Evolutionary conservation across 2,329 filamentous ascomycete species (phyloP).

Genomic region (Eutypa lata): DNA sequence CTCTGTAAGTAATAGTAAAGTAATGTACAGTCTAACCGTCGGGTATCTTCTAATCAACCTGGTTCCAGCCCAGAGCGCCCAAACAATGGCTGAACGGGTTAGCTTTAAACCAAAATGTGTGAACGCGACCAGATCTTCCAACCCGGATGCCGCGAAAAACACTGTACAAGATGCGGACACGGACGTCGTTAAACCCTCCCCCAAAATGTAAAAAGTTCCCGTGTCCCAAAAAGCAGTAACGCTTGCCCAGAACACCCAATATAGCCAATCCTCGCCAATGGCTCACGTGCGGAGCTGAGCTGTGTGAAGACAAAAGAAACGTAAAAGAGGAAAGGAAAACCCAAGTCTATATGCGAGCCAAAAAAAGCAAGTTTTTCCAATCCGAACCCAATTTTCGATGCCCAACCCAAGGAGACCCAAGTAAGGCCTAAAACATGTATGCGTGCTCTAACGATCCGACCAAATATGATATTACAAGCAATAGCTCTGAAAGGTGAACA

Average conservation of each 20-base stretch:
- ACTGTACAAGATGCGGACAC: conserved; percentile 8
- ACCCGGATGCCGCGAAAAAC: conserved; percentile 22
- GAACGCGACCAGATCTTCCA: conserved; percentile 9
- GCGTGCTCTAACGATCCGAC: conserved; percentile 7
- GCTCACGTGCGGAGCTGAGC: conserved; percentile 14
- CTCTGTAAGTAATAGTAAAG: conserved; percentile 15
- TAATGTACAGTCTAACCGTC: conserved; percentile 34
- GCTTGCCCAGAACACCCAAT: conserved; percentile 4
- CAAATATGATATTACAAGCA: conserved; percentile 1
- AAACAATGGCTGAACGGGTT: conserved; percentile 24
- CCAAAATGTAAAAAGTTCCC: not conserved
- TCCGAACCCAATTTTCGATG: conserved; percentile 27
- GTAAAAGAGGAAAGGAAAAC: conserved; percentile 12
- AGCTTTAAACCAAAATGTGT: conserved; percentile 18
- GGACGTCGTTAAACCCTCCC: no score
- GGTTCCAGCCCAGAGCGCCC: conserved; percentile 31
- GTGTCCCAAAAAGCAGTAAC: not conserved
- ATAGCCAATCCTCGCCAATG: conserved; percentile 20
- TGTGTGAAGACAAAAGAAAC: conserved; percentile 20
- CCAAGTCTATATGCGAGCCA: conserved; percentile 32
- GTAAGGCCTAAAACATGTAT: conserved; percentile 10
- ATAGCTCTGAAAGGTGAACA: conserved; percentile 2
- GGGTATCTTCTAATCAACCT: conserved; percentile 35
- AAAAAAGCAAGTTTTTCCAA: conserved; percentile 21
- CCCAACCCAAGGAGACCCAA: conserved; percentile 19